These are phyloP conservation scores for Papiliotrema nemorosa DNA, from an alignment of 1,284 basidiomycete species.

Conservation along the genomic window DNA sequence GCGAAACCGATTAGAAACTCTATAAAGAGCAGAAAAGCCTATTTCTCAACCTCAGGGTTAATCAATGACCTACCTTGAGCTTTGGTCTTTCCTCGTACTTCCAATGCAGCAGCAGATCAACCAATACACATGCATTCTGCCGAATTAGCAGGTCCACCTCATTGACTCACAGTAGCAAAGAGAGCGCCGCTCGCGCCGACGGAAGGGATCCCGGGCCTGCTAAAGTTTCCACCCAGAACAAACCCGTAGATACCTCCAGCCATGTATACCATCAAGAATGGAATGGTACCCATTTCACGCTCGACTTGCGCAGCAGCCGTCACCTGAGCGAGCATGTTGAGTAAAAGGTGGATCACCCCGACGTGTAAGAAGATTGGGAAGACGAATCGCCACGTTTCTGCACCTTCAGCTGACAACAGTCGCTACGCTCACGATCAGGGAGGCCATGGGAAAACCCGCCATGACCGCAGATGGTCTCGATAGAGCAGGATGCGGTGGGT, in stretches of 20 bases:
- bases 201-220: conserved; percentile 84
- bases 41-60: conserved; percentile 43
- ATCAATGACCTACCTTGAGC: conserved; percentile 57
- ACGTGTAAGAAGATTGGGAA: conserved; percentile 87
- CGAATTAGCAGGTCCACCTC: conserved; percentile 2
- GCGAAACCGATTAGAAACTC: conserved; percentile 81
- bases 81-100: conserved; percentile 74
- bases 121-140: conserved; percentile 66
- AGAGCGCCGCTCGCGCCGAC: conserved; percentile 91
- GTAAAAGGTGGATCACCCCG: conserved; percentile 77
- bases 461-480: conserved; percentile 83
- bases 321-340: conserved; percentile 88
- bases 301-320: conserved; percentile 50
- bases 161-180: conserved; percentile 63
- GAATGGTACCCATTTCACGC: conserved; percentile 55
- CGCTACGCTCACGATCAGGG: conserved; percentile 72
- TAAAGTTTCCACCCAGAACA: conserved; percentile 79
- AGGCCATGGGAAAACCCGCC: conserved; percentile 65
- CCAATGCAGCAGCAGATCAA: conserved; percentile 92
- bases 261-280: conserved; percentile 78
- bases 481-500: conserved; percentile 63
- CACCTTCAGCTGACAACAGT: neutral
- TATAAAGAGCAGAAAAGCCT: conserved; percentile 67
- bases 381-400: conserved; percentile 62
- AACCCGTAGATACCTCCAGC: conserved; percentile 86